A percentile compares a stretch with the other conserved stretches of the same genome.
These are phyloP conservation scores for Malania oleifera DNA, from an alignment of 164 flowering plant genomes.

Conservation along the genomic window DNA sequence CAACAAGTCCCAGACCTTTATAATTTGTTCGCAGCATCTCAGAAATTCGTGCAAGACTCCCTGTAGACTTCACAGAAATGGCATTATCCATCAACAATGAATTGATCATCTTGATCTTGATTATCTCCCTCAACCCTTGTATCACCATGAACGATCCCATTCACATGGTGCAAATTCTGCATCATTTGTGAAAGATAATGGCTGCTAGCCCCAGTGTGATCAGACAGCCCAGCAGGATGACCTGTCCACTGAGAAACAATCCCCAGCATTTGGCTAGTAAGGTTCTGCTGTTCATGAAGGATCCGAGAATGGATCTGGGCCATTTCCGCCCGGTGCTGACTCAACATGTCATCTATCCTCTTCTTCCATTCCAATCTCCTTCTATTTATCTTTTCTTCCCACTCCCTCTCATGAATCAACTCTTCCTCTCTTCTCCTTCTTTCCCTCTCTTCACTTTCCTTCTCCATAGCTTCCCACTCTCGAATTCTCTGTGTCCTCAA, in stretches of 20 bases:
- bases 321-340: conserved; percentile 71
- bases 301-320: conserved; percentile 70
- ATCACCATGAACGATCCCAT: conserved; percentile 77
- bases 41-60: background rate
- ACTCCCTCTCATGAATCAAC: conserved; percentile 51
- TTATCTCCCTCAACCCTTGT: conserved; percentile 65
- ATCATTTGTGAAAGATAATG: conserved; percentile 89
- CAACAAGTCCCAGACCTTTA: conserved; percentile 15
- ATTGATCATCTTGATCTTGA: conserved; percentile 92
- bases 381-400: conserved; percentile 73
- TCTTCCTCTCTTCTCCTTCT: conserved; percentile 62
- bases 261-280: conserved; percentile 68
- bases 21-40: background rate
- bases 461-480: conserved; percentile 65
- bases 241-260: conserved; percentile 82
- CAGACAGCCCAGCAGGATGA: conserved; percentile 59
- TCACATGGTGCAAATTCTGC: conserved; percentile 82
- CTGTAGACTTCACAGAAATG: background rate
- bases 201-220: conserved; percentile 59
- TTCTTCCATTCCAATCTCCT: conserved; percentile 79
- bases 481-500: conserved; percentile 42
- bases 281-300: conserved; percentile 74
- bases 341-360: conserved; percentile 67
- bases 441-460: conserved; percentile 58
- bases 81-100: conserved; percentile 70